Evolutionary conservation across 2,329 filamentous ascomycete genomes (phyloP), one percentile per base, ranked within the genome.

Genomic region (Alternaria triticina): DNA sequence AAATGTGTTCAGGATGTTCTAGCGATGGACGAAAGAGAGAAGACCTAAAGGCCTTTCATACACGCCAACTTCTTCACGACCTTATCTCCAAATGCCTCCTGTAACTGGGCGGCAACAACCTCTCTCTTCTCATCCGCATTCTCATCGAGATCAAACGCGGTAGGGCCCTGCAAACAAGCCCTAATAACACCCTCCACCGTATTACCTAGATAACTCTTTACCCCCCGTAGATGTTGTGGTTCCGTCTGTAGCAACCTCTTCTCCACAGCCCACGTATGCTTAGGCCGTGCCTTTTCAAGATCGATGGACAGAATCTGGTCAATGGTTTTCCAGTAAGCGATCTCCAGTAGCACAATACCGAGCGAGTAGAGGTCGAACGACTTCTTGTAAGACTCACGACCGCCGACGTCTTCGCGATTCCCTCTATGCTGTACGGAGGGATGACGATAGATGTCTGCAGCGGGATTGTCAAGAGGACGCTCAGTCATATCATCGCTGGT

Each of bases 361-460:
- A 88, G 77, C 20, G 82, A 81, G 70, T 87, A 87, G 8, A 87
- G 75, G 59, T 88, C 86, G 63, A 83, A 86, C 36, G 79, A 80
- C 67, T 86, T 86, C 67, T 82, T 82, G 59, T 81, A 86, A 1
- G 63, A 66, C 10, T 62, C 61, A 2, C 59, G 52, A 12, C 60
- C 59, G 6, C 70, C 62, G 3, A 56, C 15, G 10, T 64, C 59
- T 44, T 76, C 74, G 50, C 73, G 74, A 5, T 79, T 76, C 0
- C 75, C 76, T 44, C 76, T 78, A 10, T 79, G 69, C 64, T 84
- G 83, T 2, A 81, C 76, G 8, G 67, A 65, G 0, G 84, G 85
- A 59, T 87, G 85, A 0, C 84, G 81, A 70, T 87, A 88, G 6
- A 87, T 69, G 57, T 86, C 83, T 55, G 83, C 78, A 30, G 80